Evolutionary conservation across 257 asterid species (phyloP), one percentile per base, ranked within the genome.

Genomic region (Rehmannia glutinosa): DNA sequence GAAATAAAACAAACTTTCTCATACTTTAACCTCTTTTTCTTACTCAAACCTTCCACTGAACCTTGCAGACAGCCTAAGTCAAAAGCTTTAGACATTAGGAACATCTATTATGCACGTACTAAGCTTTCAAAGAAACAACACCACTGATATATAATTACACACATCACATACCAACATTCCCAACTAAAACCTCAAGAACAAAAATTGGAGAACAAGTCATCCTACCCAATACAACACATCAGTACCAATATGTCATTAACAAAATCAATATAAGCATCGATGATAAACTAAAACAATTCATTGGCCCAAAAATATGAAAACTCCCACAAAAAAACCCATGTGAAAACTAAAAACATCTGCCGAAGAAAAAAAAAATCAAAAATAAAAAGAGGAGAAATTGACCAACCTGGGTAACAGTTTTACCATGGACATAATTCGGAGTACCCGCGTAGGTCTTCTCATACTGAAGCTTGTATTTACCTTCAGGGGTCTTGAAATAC

Each of bases 401-500:
- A 68, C 77, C 49, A 49, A 94, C 99, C 97, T 94, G 97, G 51
- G 97, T 89, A 57, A 86, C 97, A 19, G 97, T 85, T 80, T 91
- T 94, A 52, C 97, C 99, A 69, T 94, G 99, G 78, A 87, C 87
- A 64, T 87, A 89, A 79, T 94, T 97, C 66, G 86, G 90, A 72
- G 83, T 85, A 11, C 97, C 95, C 8, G 91, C 57, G 32, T 88
- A 85, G 51, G 97, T 88, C 82, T 94, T 94, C 81, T 94, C 99
- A 45, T 85, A 91, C 77, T 87, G 99, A 49, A 94, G 96, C 84
- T 91, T 91, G 36, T 94, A 91, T 67, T 84, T 92, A 7, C 99
- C 99, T 69, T 94, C 98, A 0, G 95, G 97, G 23, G 98, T 91
- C 79, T 94, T 91, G 84, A 94, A 94, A 80, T 89, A 87, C 17